Percentiles rank a stretch among this genome's conserved stretches.
phyloP scores from a whole-genome alignment of 2,329 filamentous ascomycete species.

The Sarocladiaceae sp. region DNA sequence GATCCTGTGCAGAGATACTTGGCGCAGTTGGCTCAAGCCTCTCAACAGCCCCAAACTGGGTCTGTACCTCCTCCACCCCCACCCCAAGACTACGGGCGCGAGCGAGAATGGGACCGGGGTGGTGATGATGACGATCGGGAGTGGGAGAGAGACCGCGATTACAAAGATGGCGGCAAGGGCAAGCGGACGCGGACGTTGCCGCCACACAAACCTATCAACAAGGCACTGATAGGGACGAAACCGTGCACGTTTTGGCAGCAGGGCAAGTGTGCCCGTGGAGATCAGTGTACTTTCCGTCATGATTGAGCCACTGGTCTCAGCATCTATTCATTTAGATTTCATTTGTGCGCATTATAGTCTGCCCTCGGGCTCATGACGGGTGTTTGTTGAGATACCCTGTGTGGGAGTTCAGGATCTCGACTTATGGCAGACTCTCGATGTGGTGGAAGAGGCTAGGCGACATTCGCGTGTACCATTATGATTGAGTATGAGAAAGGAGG shows the following conservation, averaged over 20 bases:
- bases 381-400: too few species aligned
- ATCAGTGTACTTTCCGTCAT: conserved; percentile 68
- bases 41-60: conserved; percentile 18
- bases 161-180: conserved; percentile 27
- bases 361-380: too few species aligned
- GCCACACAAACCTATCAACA: conserved; percentile 42
- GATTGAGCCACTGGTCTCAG: conserved; percentile 29
- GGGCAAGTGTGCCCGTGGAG: conserved; percentile 66
- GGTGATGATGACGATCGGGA: conserved; percentile 15
- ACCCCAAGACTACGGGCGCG: conserved; percentile 18
- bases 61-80: conserved; percentile 16
- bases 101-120: conserved; percentile 22
- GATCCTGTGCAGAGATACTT: conserved; percentile 26
- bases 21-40: conserved; percentile 25
- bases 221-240: conserved; percentile 56
- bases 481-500: too few species aligned
- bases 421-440: too few species aligned
- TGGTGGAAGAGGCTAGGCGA: too few species aligned
- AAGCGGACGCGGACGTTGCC: conserved; percentile 35
- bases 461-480: too few species aligned
- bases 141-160: conserved; percentile 26
- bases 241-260: conserved; percentile 65
- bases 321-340: too few species aligned
- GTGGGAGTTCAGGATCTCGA: too few species aligned
- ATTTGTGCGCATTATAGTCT: too few species aligned